A percentile compares a stretch with the other conserved stretches of the same genome.
These are phyloP conservation scores for Paraglomus brasilianum DNA, from an alignment of 192 early-diverging fungal genomes.

Conservation along the genomic window DNA sequence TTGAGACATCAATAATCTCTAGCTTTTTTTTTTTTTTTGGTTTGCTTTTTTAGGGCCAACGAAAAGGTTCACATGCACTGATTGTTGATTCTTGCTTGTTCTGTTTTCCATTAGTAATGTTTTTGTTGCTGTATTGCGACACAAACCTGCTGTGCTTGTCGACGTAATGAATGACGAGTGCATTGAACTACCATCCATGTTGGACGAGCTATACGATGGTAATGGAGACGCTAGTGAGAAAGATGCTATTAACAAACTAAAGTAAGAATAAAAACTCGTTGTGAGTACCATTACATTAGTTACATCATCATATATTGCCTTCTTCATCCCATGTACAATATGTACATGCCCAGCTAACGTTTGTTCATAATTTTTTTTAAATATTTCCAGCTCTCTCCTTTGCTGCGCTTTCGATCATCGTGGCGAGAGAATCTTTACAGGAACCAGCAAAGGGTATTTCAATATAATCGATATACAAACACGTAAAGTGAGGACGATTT, in stretches of 20 bases:
- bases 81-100: conserved; percentile 37
- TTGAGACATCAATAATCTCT: background rate
- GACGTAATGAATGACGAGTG: conserved; percentile 39
- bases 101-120: conserved; percentile 38
- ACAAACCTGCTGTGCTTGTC: conserved; percentile 48
- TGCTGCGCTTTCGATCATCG: conserved; percentile 38
- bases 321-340: too few species aligned
- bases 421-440: conserved; percentile 61
- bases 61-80: conserved; percentile 25
- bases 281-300: conserved; percentile 21
- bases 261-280: background rate
- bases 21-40: conserved; percentile 40
- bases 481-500: conserved; percentile 44
- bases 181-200: conserved; percentile 34
- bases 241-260: too few species aligned
- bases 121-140: conserved; percentile 52
- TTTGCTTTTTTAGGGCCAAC: background rate
- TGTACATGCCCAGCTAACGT: too few species aligned
- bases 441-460: conserved; percentile 66
- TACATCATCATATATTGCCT: too few species aligned
- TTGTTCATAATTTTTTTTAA: background rate
- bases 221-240: too few species aligned
- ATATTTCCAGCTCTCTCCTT: conserved; percentile 27
- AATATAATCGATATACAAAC: conserved; percentile 57
- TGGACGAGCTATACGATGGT: background rate